Evolutionary conservation across 139 green algal genomes (phyloP), one percentile per base, ranked within the genome.

Genomic region (Coelastrella sp.): DNA sequence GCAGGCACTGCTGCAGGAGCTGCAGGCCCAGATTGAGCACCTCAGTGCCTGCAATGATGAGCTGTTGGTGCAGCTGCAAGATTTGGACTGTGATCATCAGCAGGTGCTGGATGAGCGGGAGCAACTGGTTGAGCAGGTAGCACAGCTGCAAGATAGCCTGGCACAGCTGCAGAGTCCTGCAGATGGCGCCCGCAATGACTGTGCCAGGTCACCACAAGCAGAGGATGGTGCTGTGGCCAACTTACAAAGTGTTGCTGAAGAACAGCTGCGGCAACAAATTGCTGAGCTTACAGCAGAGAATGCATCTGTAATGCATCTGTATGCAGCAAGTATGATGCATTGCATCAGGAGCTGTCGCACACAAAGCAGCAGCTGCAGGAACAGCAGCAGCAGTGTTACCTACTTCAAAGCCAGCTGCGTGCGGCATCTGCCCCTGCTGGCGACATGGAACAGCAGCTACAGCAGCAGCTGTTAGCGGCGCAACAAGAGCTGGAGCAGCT

Each of bases 11-110:
- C 16, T 88, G 64, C 32, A 81, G 54, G 68, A 88, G 66, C 68
- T 88, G 83, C 83, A 88, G 54, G 68, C 7, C 54, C 83, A 88
- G 83, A 54, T 88, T 58, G 17, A 80, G 17, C 83, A 88, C 11
- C 68, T 88, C 47, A 80, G 19, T 14, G 20, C 7, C 3, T 88
- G 83, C 8, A 88, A 88, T 68, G 83, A 81, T 23, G 68, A 88
- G 83, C 68, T 88, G 83, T 4, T 80, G 68, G 54, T 73, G 54
- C 83, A 88, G 66, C 8, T 88, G 68, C 65, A 88, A 61, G 58
- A 88, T 20, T 17, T 88, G 11, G 54, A 88, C 22, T 76, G 7
- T 7, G 83, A 80, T 6, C 47, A 88, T 65, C 47, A 88, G 83
- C 68, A 80, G 83, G 54, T 88, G 66, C 17, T 57, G 19, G 10